These are phyloP conservation scores for Xylaria sp. DNA, from an alignment of 2,329 filamentous ascomycete genomes.

Conservation along the genomic window DNA sequence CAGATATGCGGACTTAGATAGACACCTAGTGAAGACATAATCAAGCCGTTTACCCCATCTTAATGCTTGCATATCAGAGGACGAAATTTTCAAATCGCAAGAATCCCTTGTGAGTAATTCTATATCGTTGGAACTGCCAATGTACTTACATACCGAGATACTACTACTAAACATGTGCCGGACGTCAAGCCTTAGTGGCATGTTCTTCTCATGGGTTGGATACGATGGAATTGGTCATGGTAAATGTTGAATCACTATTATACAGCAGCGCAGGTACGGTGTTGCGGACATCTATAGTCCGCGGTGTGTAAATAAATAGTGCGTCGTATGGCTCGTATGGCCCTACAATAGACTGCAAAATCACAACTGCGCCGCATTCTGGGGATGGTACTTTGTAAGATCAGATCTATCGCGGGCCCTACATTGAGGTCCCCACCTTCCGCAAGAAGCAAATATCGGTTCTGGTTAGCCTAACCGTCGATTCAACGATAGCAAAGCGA, in stretches of 20 bases:
- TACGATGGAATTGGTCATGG: background rate
- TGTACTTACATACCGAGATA: too few species aligned
- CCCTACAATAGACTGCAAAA: background rate
- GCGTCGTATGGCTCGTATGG: background rate
- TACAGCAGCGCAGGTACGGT: background rate
- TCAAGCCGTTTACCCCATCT: background rate
- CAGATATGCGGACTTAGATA: background rate
- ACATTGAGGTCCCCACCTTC: slow-evolving; percentile 31
- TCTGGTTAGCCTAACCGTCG: slow-evolving; percentile 17
- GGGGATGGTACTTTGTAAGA: too few species aligned
- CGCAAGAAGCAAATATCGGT: slow-evolving; percentile 27
- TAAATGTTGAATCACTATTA: background rate
- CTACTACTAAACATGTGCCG: too few species aligned
- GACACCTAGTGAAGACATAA: background rate
- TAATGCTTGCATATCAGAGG: background rate
- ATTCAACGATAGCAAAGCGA: slow-evolving; percentile 4
- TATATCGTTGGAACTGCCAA: too few species aligned
- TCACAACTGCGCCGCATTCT: background rate
- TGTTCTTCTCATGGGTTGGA: background rate
- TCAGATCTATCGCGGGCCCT: slow-evolving; percentile 9
- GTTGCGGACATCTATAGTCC: background rate
- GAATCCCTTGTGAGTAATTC: background rate
- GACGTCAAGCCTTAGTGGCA: too few species aligned
- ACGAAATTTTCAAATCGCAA: background rate
- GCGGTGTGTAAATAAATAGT: background rate